These are phyloP conservation scores for Eimeria mitis DNA, from an alignment of 169 alveolate genomes.

Conservation along the genomic window DNA sequence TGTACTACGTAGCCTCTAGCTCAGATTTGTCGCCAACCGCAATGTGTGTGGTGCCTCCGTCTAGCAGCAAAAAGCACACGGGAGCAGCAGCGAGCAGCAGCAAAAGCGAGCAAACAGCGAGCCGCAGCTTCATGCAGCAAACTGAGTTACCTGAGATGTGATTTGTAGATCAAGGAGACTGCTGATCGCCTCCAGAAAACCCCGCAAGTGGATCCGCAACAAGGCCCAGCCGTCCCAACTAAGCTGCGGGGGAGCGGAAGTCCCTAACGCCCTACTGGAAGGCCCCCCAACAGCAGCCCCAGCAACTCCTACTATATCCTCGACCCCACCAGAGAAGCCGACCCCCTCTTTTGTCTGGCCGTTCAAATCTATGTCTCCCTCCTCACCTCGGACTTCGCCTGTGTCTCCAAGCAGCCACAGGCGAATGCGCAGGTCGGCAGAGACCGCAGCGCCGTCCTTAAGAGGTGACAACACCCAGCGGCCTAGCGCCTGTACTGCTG, in stretches of 20 bases:
- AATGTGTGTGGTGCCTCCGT: not conserved
- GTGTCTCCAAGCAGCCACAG: conserved; percentile 61
- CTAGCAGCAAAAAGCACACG: not conserved
- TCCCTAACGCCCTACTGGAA: not conserved
- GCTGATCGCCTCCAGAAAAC: conserved; percentile 58
- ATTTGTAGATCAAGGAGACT: not conserved
- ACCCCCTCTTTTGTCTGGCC: not conserved
- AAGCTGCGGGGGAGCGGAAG: not conserved
- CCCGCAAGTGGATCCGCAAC: conserved; percentile 14
- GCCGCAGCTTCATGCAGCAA: conserved; percentile 5
- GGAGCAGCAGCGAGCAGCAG: not conserved
- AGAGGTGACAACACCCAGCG: conserved; percentile 49
- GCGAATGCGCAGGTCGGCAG: conserved; percentile 15
- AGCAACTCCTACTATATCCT: not conserved
- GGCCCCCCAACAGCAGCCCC: not conserved
- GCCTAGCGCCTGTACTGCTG: conserved; percentile 42
- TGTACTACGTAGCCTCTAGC: not conserved
- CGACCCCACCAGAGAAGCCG: not conserved
- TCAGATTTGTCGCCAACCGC: not conserved
- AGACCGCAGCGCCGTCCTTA: not conserved
- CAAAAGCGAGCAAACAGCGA: not conserved
- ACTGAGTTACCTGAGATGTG: conserved; percentile 22
- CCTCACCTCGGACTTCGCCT: not conserved
- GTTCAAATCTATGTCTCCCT: not conserved
- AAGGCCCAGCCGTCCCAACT: not conserved